Conservation (phyloP, 176 grass and related monocot species). For the Oryza rufipogon region DNA sequence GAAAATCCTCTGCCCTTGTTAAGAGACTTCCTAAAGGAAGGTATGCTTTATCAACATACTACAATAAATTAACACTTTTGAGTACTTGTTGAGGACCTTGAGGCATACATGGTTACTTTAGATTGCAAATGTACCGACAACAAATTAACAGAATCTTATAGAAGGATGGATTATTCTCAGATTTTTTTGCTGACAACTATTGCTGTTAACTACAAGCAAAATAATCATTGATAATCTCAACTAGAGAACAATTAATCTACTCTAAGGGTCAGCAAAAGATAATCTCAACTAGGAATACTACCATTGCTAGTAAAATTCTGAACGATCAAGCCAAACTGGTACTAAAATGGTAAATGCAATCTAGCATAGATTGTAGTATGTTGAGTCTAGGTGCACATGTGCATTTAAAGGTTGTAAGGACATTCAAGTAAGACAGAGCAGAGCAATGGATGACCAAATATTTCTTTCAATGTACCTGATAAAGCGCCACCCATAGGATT, state of each 20-base stretch:
- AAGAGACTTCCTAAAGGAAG: neutral
- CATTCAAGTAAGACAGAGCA: constrained; percentile 35
- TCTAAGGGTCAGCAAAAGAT: neutral
- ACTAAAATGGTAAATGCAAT: neutral
- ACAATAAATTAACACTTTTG: neutral
- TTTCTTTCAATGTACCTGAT: constrained; percentile 55
- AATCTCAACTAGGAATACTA: constrained; percentile 19
- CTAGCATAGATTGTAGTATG: neutral
- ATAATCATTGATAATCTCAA: constrained; percentile 7
- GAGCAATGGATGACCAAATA: constrained; percentile 32
- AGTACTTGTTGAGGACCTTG: neutral
- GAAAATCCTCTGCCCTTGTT: neutral
- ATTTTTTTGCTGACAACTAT: constrained; percentile 26
- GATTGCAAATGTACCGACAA: neutral
- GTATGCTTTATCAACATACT: neutral
- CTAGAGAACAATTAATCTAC: neutral
- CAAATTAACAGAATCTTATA: constrained; percentile 5
- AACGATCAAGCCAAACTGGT: neutral
- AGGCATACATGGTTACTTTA: neutral
- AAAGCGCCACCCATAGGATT: constrained; percentile 42
- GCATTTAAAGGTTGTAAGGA: constrained; percentile 3
- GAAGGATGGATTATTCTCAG: neutral
- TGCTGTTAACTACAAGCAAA: constrained; percentile 8
- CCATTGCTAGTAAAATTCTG: constrained; percentile 8
- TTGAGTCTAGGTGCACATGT: neutral